phyloP scores from a whole-genome alignment of 371 early-diverging fungal genomes.

The Blastocladiella emersonii region DNA sequence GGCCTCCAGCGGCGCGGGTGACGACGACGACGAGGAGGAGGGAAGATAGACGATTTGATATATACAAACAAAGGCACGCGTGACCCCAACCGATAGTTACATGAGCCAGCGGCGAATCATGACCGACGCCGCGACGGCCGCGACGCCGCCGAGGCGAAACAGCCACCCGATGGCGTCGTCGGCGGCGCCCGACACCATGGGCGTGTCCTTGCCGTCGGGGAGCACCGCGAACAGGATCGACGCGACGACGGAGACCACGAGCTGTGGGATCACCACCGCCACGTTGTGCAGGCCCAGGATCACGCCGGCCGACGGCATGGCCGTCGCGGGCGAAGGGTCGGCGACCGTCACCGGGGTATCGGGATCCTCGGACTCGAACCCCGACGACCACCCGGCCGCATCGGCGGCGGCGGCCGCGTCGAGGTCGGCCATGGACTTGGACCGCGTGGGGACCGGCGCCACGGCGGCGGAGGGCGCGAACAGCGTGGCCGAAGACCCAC shows the following conservation, averaged over 20 bases:
- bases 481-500: too few species aligned
- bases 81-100: background rate
- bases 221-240: conserved; percentile 54
- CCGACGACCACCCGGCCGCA: conserved; percentile 6
- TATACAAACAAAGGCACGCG: too few species aligned
- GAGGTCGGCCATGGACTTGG: too few species aligned
- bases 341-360: too few species aligned
- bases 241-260: conserved; percentile 57
- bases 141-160: conserved; percentile 21
- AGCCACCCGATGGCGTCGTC: conserved; percentile 13
- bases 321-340: background rate
- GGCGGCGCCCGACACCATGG: background rate
- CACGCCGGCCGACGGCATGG: conserved; percentile 47
- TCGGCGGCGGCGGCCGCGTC: conserved; percentile 15
- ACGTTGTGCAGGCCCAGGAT: conserved; percentile 88
- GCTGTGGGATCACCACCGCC: conserved; percentile 85
- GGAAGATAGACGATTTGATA: too few species aligned
- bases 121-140: conserved; percentile 12
- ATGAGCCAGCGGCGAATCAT: background rate
- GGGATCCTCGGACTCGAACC: too few species aligned
- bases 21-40: too few species aligned
- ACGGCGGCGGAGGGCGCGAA: too few species aligned
- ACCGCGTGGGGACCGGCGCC: too few species aligned
- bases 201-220: conserved; percentile 4
- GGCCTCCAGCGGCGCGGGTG: too few species aligned